These are phyloP conservation scores for Aspergillus caelatus DNA, from an alignment of 2,329 filamentous ascomycete species.

Conservation along the genomic window DNA sequence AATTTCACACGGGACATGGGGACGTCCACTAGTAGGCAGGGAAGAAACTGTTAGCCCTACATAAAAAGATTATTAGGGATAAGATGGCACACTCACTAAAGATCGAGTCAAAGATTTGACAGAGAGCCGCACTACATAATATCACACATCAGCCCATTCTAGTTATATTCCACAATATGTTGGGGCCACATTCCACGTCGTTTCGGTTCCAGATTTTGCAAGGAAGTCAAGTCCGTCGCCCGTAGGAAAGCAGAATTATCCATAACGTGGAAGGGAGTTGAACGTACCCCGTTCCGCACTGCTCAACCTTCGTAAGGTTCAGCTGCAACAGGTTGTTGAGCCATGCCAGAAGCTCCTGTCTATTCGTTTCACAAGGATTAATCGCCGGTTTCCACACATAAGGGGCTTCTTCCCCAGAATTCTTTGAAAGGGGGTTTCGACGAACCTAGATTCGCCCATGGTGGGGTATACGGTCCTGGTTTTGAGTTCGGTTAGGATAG, in stretches of 20 bases:
- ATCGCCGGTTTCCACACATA: conserved; percentile 9
- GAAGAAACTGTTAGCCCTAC: conserved; percentile 2
- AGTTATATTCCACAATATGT: neutral
- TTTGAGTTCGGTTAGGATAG: conserved; percentile 6
- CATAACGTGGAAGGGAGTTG: conserved; percentile 13
- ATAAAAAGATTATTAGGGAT: neutral
- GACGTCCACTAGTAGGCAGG: conserved; percentile 65
- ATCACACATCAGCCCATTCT: conserved; percentile 9
- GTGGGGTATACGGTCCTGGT: conserved; percentile 38
- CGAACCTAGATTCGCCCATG: conserved; percentile 69
- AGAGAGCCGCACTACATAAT: conserved; percentile 76
- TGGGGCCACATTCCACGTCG: neutral
- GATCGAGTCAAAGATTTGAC: conserved; percentile 98
- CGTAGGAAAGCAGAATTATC: neutral
- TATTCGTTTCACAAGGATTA: conserved; percentile 42
- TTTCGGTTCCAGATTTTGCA: neutral
- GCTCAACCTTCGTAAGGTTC: conserved; percentile 98
- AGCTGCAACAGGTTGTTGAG: conserved; percentile 96
- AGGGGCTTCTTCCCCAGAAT: conserved; percentile 14
- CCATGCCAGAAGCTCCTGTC: conserved; percentile 96
- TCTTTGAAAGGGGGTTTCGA: conserved; percentile 19
- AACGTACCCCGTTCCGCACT: conserved; percentile 93
- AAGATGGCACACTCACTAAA: conserved; percentile 61
- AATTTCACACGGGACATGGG: conserved; percentile 98
- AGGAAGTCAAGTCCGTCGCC: neutral